Evolutionary conservation across 2,329 filamentous ascomycete species (phyloP), one percentile per base, ranked within the genome.

Genomic region (Teratosphaeria zuluensis): DNA sequence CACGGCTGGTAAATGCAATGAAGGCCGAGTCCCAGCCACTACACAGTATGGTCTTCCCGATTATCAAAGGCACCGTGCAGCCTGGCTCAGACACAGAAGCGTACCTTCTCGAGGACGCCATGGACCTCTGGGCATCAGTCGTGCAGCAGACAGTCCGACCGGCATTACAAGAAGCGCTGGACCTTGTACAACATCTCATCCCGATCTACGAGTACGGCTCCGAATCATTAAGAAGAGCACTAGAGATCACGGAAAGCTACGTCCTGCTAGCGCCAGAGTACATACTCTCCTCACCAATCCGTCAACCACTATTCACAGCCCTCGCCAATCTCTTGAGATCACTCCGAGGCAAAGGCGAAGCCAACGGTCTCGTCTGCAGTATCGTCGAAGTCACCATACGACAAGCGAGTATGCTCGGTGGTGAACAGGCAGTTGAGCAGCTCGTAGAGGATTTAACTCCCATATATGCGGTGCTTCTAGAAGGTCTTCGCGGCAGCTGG

Each of bases 81-180:
- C 85, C 87, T 2, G 84, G 82, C 11, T 94, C 90, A 1, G 81
- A 83, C 46, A 80, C 88, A 51, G 84, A 89, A 65, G 76, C 92
- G 1, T 94, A 95, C 68, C 82, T 99, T 11, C 84, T 96, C 12
- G 94, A 97, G 62, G 94, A 99, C 71, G 89, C 90, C 0, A 78
- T 97, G 14, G 92, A 96, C 58, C 81, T 99, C 2, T 97, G 92
- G 92, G 81, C 82, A 35, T 84, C 87, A 1, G 84, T 96, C 11
- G 83, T 90, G 0, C 79, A 81, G n/a, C 81, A 85, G 6, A 84
- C 76, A 54, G 73, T 77, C 16, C 66, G 72, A 9, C 66, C 75
- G n/a, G 69, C 74, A 3, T 73, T 76, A 1, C 67, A 70, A 1
- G 75, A 78, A 28, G 68, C 79, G 0, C 65, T 80, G 7, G 68